Base-by-base conservation (phyloP, 257 asterid species). In the Nicotiana undulata region DNA sequence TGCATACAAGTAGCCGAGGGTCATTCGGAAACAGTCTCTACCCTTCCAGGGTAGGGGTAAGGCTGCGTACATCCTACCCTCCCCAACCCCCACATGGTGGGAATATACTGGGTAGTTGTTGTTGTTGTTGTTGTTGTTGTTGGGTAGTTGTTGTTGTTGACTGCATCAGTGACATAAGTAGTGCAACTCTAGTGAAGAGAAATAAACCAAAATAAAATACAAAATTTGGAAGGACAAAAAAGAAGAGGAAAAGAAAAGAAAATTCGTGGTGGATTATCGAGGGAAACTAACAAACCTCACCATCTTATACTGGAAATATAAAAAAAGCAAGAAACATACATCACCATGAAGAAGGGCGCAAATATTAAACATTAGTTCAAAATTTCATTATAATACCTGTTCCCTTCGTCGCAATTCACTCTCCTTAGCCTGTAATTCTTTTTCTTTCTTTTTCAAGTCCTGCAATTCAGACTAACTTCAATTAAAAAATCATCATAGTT, bases 381-480 rank as follows among this genome's bases (percentile, higher is more conserved):
- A 58, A 29, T 58, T 20, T 61, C 40, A 60, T 53, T 68, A 60
- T 56, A 11, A 49, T 85, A 95, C 99, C 98, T 95, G 95, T 85
- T 95, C 98, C 88, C 99, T 88, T 87, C 89, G 86, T 84, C 86
- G 91, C 77, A 96, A 86, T 79, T 96, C 99, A 77, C 97, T 92
- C 86, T 96, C 98, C 89, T 90, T 96, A 51, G 98, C 96, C 89
- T 91, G 95, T 78, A 95, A 90, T 81, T 91, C 94, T 85, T 88
- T 89, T 89, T 95, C 99, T 88, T 92, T 95, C 92, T 92, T 92
- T 90, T 84, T 95, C 75, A 90, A 84, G 89, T 95, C 99, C 99
- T 95, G 79, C 20, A 86, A n/a, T 80, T 34, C 17, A 81, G 70
- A 74, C 34, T 49, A 37, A 61, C 28, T 81, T 82, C 76, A 55